Percentiles rank a stretch among this genome's conserved stretches.
Conservation (phyloP, 75 land plant species). For the Cryptomeria japonica region DNA sequence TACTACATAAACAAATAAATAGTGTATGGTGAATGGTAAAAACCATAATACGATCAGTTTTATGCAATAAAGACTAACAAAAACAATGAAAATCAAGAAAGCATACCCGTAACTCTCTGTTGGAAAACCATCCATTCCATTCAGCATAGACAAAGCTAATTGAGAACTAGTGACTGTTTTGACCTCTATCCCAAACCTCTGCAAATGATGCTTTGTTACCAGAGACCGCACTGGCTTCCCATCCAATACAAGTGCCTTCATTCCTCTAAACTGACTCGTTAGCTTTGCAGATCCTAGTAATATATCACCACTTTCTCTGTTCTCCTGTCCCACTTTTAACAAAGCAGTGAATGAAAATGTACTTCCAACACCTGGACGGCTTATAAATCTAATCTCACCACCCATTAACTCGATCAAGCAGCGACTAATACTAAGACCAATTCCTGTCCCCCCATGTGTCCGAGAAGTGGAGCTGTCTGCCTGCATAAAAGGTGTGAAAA, state of each 20-base stretch:
- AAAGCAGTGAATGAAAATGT: constrained; percentile 40
- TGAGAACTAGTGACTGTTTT: constrained; percentile 5
- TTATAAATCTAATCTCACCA: constrained; percentile 41
- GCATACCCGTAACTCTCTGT: constrained; percentile 7
- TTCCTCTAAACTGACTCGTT: constrained; percentile 28
- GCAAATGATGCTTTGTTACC: constrained; percentile 43
- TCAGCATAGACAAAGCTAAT: constrained; percentile 13
- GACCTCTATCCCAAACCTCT: constrained; percentile 46
- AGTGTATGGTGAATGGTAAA: background rate
- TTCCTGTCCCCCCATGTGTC: constrained; percentile 54
- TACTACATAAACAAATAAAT: background rate
- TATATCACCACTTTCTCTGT: constrained; percentile 5
- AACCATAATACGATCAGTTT: background rate
- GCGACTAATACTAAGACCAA: constrained; percentile 43
- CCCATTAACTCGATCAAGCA: constrained; percentile 50
- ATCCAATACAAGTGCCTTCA: constrained; percentile 46
- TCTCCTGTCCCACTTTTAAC: constrained; percentile 11
- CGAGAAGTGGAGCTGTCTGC: constrained; percentile 55
- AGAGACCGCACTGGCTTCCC: constrained; percentile 41
- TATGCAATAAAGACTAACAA: background rate
- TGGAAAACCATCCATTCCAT: constrained; percentile 17
- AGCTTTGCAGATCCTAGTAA: constrained; percentile 22
- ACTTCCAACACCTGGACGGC: constrained; percentile 39
- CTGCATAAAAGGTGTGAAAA: constrained; percentile 47
- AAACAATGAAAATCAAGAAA: background rate